Evolutionary conservation across 768 basidiomycete species (phyloP).

Genomic region (Leucocoprinus sp.): DNA sequence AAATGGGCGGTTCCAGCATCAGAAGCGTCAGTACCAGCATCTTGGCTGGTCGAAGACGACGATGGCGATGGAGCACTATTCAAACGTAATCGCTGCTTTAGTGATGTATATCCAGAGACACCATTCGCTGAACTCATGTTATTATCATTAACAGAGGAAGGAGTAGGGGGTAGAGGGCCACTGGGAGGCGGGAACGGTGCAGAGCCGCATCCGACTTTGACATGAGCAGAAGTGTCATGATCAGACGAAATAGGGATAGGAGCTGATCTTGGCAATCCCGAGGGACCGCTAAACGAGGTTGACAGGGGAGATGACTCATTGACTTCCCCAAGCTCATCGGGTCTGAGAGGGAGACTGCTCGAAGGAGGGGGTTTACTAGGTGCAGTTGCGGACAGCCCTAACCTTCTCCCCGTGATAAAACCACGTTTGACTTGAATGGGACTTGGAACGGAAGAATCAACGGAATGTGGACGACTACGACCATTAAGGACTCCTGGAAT

Average conservation of each 20-base stretch:
- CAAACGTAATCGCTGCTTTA: constrained; percentile 61
- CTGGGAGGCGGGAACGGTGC: constrained; percentile 36
- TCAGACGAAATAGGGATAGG: constrained; percentile 41
- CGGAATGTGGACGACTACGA: constrained; percentile 14
- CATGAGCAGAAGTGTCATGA: constrained; percentile 13
- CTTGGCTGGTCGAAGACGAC: constrained; percentile 14
- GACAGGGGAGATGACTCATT: neutral
- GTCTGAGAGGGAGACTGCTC: constrained; percentile 53
- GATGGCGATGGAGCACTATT: constrained; percentile 49
- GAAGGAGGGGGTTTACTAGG: constrained; percentile 57
- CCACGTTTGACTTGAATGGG: constrained; percentile 36
- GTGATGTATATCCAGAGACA: constrained; percentile 30
- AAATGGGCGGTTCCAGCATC: constrained; percentile 14
- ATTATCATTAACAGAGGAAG: constrained; percentile 15
- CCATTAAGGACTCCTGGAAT: neutral
- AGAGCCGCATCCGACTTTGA: neutral
- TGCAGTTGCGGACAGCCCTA: constrained; percentile 51
- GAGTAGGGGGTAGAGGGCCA: constrained; percentile 36
- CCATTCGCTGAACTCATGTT: constrained; percentile 11
- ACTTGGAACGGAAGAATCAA: constrained; percentile 12
- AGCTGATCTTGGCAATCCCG: constrained; percentile 19
- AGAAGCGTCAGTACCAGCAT: constrained; percentile 18
- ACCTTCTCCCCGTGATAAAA: constrained; percentile 46
- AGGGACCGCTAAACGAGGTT: constrained; percentile 17
- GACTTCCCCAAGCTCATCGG: constrained; percentile 41